Evolutionary conservation across 805 yeast genomes (phyloP), one percentile per base, ranked within the genome.

Genomic region (Wickerhamiella australiensis): DNA sequence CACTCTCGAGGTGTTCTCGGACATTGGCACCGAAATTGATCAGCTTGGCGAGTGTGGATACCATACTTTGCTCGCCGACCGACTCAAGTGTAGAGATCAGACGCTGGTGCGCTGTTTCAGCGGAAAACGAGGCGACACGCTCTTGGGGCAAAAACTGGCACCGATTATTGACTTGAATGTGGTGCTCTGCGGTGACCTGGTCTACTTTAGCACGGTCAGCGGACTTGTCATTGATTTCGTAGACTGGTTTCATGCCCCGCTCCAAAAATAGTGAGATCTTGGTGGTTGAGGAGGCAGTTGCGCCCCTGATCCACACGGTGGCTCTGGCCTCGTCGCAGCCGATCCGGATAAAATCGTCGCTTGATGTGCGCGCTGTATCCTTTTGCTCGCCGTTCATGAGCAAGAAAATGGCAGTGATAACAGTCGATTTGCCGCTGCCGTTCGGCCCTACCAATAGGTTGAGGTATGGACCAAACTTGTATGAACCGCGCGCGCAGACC

Each of bases 131-230:
- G 2, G 94, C 90, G 5, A 92, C 97, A 52, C 94, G 73, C 58
- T 90, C 97, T 62, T 92, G 99, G 0, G 98, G 95, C 50, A 92
- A 68, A 60, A 92, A 92, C 61, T 90, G 96, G 60, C 97, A 88
- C 46, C 90, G 70, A 61, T 90, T 92, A 61, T 86, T 94, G 50
- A 92, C 70, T 60, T 92, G 97, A 52, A 92, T 82, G 59, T 83
- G 83, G 54, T 78, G 72, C 1, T 60, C 74, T 58, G 82, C 84
- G 49, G 92, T 80, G 68, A 85, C 85, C 21, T 79, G 80, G 33
- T 71, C 70, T 2, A 79, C 62, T 38, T 21, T 20, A 3, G 73
- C 77, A 63, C 60, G 26, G 13, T 41, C 17, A 1, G 38, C 50
- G 2, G 38, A n/a, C 21, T 68, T 15, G 22, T 50, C 52, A 22